Evolutionary conservation across 345 rosid genomes (phyloP), one percentile per base, ranked within the genome.

Genomic region (Ceriops tagal): DNA sequence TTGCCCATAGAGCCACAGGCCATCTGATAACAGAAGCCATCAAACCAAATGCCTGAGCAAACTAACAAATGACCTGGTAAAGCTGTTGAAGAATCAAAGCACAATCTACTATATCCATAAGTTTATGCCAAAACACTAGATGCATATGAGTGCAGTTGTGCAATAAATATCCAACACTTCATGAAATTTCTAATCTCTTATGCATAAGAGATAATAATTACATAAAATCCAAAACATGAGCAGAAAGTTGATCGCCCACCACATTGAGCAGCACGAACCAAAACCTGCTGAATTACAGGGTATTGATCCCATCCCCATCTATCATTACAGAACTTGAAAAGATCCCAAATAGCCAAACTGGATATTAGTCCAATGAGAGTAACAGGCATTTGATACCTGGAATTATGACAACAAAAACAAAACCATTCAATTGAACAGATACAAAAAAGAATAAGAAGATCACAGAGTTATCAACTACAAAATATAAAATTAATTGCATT

Each of bases 361-460:
- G 88, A 85, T 61, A 90, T 43, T 78, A 95, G 77, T 65, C 97
- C 98, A 62, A 85, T 78, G 62, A 95, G 91, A 55, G 99, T 91
- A 66, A 90, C 83, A 18, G 97, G 98, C 92, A 92, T 90, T 77
- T 92, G 98, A 79, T 95, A 95, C 80, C 98, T 92, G 60, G 34
- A 78, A 75, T 56, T 47, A 58, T 39, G 51, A 35, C 49, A 66
- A 43, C 47, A 70, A n/a, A 57, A 34, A 67, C 32, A 68, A 26
- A 30, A 46, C 32, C 15, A 62, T 21, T 58, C 5, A 19, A 28
- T 49, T 62, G 53, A 30, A 58, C n/a, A 20, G 34, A 71, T 22
- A 46, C n/a, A 15, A 31, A 31, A n/a, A 21, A 19, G 19, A 37
- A 46, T 43, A 43, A 43, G 5, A 43, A 43, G 5, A 43, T 43